Percentiles rank a stretch among this genome's conserved stretches.
phyloP scores from a whole-genome alignment of 2,329 filamentous ascomycete genomes.

The Madurella fahalii region DNA sequence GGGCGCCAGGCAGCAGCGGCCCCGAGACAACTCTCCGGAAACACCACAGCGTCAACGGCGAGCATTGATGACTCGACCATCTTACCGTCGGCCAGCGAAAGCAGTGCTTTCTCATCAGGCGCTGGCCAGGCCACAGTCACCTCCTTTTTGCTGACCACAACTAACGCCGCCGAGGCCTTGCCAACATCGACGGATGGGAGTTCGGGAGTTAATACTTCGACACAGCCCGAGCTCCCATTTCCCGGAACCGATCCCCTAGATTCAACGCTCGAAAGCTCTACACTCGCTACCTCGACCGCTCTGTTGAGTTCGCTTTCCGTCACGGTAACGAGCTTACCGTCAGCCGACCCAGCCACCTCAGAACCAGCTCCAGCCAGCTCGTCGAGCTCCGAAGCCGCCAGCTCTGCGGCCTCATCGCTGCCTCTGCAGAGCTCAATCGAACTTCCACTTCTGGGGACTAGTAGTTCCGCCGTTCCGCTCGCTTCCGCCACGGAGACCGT shows the following conservation, averaged over 20 bases:
- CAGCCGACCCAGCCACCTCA: neutral
- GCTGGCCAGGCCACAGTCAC: too few relatives aligned
- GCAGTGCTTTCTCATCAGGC: neutral
- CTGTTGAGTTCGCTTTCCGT: neutral
- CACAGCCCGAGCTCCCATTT: too few relatives aligned
- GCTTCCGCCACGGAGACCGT: neutral
- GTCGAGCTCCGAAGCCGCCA: neutral
- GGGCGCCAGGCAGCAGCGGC: neutral
- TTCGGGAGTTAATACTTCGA: neutral
- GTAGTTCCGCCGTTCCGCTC: neutral
- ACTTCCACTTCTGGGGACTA: neutral
- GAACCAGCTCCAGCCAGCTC: neutral
- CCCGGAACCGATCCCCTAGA: neutral
- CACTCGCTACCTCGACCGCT: constrained; percentile 1
- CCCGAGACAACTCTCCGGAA: neutral
- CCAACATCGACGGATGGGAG: neutral
- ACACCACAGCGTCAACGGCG: neutral
- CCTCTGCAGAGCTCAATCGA: constrained; percentile 7
- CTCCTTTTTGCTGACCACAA: too few relatives aligned
- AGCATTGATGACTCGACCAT: neutral
- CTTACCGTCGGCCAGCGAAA: neutral
- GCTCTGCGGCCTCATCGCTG: neutral
- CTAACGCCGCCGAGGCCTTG: too few relatives aligned
- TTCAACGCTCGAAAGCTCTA: neutral
- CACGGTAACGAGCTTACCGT: neutral